phyloP scores from a whole-genome alignment of 2,329 filamentous ascomycete species.

The Epichloe gansuensis region DNA sequence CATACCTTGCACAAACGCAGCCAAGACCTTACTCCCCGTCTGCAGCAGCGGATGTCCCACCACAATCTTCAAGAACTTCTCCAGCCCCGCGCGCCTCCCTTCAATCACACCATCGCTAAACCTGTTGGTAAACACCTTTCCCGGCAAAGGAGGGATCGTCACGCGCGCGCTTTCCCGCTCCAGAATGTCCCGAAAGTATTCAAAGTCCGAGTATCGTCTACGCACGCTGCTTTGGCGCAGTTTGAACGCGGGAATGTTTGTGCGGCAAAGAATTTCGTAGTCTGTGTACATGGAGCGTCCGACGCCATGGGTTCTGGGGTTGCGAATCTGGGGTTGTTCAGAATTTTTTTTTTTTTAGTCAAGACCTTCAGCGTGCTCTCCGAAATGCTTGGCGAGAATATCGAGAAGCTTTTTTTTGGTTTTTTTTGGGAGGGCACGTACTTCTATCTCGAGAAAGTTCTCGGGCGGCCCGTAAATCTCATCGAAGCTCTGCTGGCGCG shows the following conservation, averaged over 20 bases:
- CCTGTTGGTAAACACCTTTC: conserved; percentile 95
- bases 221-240: conserved; percentile 78
- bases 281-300: conserved; percentile 96
- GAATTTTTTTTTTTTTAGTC: not conserved
- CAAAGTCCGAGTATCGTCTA: conserved; percentile 93
- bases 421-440: conserved; percentile 24
- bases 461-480: conserved; percentile 98
- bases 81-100: conserved; percentile 76
- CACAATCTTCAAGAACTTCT: conserved; percentile 94
- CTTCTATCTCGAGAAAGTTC: conserved; percentile 98
- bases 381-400: not conserved
- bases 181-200: conserved; percentile 96
- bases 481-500: conserved; percentile 89
- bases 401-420: not conserved
- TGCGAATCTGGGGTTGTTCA: conserved; percentile 56
- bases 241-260: conserved; percentile 98
- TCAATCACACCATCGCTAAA: conserved; percentile 99
- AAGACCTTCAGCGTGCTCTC: not conserved
- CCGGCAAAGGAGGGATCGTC: conserved; percentile 87
- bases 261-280: conserved; percentile 95
- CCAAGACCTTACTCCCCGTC: conserved; percentile 93
- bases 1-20: conserved; percentile 88
- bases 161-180: conserved; percentile 91
- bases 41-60: conserved; percentile 92
- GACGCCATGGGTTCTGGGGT: conserved; percentile 87